A percentile compares a stretch with the other conserved stretches of the same genome.
phyloP scores from a whole-genome alignment of 176 grass and related monocot species.

The Oryza glaberrima region DNA sequence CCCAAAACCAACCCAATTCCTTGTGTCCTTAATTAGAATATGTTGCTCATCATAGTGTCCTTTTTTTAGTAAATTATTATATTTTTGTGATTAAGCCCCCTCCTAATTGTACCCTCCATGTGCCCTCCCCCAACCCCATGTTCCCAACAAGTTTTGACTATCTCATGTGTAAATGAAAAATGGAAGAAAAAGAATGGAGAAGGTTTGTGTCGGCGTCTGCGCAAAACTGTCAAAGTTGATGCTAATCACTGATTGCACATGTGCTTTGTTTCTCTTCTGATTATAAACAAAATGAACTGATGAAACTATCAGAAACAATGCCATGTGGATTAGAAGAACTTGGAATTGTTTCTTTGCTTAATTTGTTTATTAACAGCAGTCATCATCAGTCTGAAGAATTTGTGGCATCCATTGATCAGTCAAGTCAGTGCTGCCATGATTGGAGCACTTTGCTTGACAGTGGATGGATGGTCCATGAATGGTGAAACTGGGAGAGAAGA shows the following conservation, averaged over 20 bases:
- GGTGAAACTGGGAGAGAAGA: neutral
- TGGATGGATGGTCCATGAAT: slow-evolving; percentile 19
- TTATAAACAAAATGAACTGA: neutral
- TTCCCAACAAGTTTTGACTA: slow-evolving; percentile 52
- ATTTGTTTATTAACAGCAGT: neutral
- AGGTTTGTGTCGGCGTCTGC: slow-evolving; percentile 30
- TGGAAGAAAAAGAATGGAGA: slow-evolving; percentile 37
- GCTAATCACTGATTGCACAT: slow-evolving; percentile 15
- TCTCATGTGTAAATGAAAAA: slow-evolving; percentile 58
- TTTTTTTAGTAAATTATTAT: slow-evolving; percentile 46
- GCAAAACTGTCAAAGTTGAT: slow-evolving; percentile 8
- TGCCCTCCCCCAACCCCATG: slow-evolving; percentile 22
- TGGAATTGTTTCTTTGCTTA: slow-evolving; percentile 5
- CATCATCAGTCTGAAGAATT: neutral
- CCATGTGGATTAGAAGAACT: neutral
- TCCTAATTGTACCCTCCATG: slow-evolving; percentile 42
- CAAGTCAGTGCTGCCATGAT: slow-evolving; percentile 15
- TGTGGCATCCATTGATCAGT: neutral
- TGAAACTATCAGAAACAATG: neutral
- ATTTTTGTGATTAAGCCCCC: slow-evolving; percentile 50
- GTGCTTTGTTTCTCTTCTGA: neutral
- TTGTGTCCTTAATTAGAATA: slow-evolving; percentile 43
- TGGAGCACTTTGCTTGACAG: slow-evolving; percentile 8
- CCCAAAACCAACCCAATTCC: slow-evolving; percentile 30
- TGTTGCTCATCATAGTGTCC: slow-evolving; percentile 40